Evolutionary conservation across 2,329 filamentous ascomycete genomes (phyloP), one percentile per base, ranked within the genome.

Genomic region (Pseudogymnoascus sp.): DNA sequence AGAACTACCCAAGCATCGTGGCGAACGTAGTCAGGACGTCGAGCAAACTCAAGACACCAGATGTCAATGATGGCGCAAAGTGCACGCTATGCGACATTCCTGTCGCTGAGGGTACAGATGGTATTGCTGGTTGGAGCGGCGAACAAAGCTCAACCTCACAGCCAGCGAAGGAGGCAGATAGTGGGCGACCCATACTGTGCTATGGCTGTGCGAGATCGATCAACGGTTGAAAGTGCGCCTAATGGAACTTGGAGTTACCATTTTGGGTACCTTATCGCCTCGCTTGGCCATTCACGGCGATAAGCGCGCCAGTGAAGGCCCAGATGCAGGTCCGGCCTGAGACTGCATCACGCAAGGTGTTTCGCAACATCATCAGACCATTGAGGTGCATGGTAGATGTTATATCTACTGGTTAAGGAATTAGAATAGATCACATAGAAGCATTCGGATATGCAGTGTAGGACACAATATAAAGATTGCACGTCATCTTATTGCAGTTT

Each of bases 21-120:
- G 88, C 92, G 32, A 99, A 99, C 71, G 94, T 99, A 8, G 93
- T 97, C 4, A 85, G 91, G 64, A 99, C 93, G 34, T 87, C 89
- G n/a, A 87, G 85, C 59, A 96, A 95, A 74, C 79, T 97, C 39
- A 78, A 85, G 50, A 75, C 83, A 25, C 71, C 77, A 0, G 67
- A 76, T 20, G 67, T 67, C 54, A 66, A 64, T 1, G 72, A 71
- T 6, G 69, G 68, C 18, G 70, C 65, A 47, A 66, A 66, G 22
- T 95, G 91, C 68, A 79, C 81, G 34, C 72, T 93, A 7, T 96
- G 91, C 72, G 82, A 83, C 58, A 83, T 88, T 74, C 82, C 83
- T 34, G 77, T 91, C 11, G 81, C 86, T 61, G 80, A 80, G 64
- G 76, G 77, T 4, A 85, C 84, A 3, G 85, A 89, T 67, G 81